Evolutionary conservation across 1,284 basidiomycete species (phyloP), one percentile per base, ranked within the genome.

Genomic region (Papiliotrema fonsecae): DNA sequence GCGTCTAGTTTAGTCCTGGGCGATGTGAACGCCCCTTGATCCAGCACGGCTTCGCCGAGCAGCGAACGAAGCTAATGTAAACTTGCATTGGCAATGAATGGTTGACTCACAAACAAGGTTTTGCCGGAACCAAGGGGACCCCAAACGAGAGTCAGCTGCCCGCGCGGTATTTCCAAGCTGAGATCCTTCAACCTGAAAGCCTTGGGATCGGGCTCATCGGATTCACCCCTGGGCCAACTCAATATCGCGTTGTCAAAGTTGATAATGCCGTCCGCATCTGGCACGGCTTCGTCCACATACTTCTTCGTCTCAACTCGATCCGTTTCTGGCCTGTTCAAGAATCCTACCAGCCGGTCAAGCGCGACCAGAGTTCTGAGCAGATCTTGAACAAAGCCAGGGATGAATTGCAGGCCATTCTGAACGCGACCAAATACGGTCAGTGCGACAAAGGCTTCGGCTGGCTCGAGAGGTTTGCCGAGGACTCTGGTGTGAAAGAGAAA

Each of bases 61-160:
- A 75, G 55, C 0, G 63, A 62, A 22, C 67, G 61, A 6, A 74
- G 61, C 68, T 69, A 40, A 16, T 1, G 39, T 56, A 49, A 57
- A 50, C 40, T 16, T 19, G 5, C 22, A 16, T 25, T 10, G 36
- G 24, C 44, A 16, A n/a, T 24, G 4, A 18, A 6, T 13, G 16
- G 2, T 18, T 2, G 9, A 16, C 67, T 47, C 28, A 70, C 70
- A 9, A 74, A 54, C 0, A 75, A 54, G 0, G 64, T 69, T 50
- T 75, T 75, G 14, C 74, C 74, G 0, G 69, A 57, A 2, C 72
- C 74, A 2, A 74, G 59, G 0, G 68, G 61, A 1, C 74, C 74
- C 36, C 63, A 70, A n/a, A 74, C 51, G 0, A 75, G 54, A 0
- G 69, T 69, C 35, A 73, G 48, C 42, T 55, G 53, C 1, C 63